Percentiles rank a stretch among this genome's conserved stretches.
These are phyloP conservation scores for Globisporangium emineosum DNA, from an alignment of 352 stramenopile genomes.

Conservation along the genomic window DNA sequence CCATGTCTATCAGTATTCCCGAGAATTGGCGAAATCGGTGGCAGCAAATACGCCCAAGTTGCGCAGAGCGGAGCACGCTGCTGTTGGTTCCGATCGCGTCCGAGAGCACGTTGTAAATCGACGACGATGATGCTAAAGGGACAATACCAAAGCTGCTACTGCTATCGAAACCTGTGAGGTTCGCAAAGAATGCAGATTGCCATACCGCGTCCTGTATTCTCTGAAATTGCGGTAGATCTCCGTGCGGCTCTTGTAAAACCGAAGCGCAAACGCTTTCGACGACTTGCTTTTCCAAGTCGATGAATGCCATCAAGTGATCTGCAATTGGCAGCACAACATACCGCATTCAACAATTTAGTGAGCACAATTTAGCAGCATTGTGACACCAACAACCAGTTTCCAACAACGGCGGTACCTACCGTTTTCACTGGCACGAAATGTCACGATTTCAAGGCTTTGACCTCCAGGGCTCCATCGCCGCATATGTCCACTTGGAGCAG, in stretches of 20 bases:
- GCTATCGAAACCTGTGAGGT: slow-evolving; percentile 1
- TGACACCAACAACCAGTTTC: not conserved
- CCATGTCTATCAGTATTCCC: slow-evolving; percentile 26
- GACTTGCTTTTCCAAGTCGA: slow-evolving; percentile 38
- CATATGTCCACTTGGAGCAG: not conserved
- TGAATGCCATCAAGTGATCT: slow-evolving; percentile 32
- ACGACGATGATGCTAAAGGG: not conserved
- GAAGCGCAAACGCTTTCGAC: slow-evolving; percentile 26
- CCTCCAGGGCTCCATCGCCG: slow-evolving; percentile 12
- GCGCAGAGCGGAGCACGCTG: not conserved
- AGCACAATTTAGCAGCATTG: too few relatives aligned
- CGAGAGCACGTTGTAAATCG: slow-evolving; percentile 10
- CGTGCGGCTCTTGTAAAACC: not conserved
- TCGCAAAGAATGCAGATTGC: slow-evolving; percentile 8
- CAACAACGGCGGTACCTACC: not conserved
- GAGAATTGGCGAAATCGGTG: slow-evolving; percentile 32
- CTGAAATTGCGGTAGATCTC: slow-evolving; percentile 3
- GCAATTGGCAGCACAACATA: not conserved
- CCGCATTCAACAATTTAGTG: too few relatives aligned
- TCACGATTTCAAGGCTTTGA: not conserved
- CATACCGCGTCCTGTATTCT: not conserved
- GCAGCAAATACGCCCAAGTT: slow-evolving; percentile 8
- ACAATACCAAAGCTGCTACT: not conserved
- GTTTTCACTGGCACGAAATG: not conserved
- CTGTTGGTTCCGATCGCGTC: not conserved